phyloP scores from a whole-genome alignment of 2,329 filamentous ascomycete genomes.

The Diaporthe aspalathi region DNA sequence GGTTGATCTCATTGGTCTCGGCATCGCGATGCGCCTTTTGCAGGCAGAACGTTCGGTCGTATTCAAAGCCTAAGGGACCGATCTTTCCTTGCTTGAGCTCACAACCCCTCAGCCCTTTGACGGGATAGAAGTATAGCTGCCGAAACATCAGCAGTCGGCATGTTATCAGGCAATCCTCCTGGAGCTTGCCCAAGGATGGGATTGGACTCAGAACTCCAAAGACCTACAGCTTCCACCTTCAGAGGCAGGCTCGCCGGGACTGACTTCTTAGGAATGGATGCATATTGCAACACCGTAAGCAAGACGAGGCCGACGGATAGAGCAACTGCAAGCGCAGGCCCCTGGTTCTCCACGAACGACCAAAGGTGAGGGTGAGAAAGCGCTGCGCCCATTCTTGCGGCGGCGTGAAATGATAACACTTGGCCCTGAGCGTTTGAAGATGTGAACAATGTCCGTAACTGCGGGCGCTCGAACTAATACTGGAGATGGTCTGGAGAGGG shows the following conservation, averaged over 20 bases:
- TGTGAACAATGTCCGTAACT: not conserved
- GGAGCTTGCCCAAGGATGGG: not conserved
- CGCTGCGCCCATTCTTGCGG: not conserved
- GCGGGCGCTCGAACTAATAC: not conserved
- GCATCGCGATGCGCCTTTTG: conserved; percentile 21
- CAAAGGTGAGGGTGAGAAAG: not conserved
- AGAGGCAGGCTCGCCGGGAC: conserved; percentile 22
- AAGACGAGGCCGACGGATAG: conserved; percentile 3
- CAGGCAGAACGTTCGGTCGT: conserved; percentile 23
- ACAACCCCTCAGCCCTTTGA: conserved; percentile 17
- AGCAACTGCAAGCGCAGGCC: conserved; percentile 2
- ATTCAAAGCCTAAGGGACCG: conserved; percentile 14
- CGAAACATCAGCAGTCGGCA: not conserved
- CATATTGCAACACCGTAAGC: conserved; percentile 8
- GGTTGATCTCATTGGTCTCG: not conserved
- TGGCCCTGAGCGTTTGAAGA: not conserved
- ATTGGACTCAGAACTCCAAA: too few relatives aligned
- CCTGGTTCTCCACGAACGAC: not conserved
- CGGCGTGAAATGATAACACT: not conserved
- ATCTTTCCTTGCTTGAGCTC: conserved; percentile 14
- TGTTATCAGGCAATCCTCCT: not conserved
- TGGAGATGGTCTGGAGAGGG: not conserved
- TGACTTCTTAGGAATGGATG: not conserved
- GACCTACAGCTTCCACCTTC: conserved; percentile 19
- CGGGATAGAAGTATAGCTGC: conserved; percentile 22